phyloP scores from a whole-genome alignment of 805 yeast genomes.

The Candida tibetensis region DNA sequence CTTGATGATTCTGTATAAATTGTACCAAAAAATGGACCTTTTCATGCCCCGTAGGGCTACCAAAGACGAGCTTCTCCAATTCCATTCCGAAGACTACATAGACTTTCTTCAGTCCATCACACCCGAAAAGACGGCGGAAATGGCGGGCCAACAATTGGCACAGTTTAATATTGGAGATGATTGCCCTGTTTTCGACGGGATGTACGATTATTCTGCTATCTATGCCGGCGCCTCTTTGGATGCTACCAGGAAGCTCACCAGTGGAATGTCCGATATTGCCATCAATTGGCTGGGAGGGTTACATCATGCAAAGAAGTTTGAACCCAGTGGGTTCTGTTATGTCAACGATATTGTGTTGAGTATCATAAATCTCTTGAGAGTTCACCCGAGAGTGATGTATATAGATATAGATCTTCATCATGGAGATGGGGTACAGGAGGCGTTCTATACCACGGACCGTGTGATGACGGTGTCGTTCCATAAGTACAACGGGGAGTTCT shows the following conservation, averaged over 20 bases:
- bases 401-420: conserved; percentile 95
- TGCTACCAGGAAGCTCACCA: conserved; percentile 81
- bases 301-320: conserved; percentile 93
- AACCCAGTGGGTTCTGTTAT: conserved; percentile 94
- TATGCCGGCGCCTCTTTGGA: conserved; percentile 94
- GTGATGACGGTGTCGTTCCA: conserved; percentile 97
- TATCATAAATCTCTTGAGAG: conserved; percentile 76
- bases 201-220: conserved; percentile 83
- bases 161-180: conserved; percentile 89
- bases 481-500: conserved; percentile 89
- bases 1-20: conserved; percentile 75
- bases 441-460: conserved; percentile 89
- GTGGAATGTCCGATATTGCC: conserved; percentile 89
- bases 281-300: conserved; percentile 96
- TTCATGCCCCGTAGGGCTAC: conserved; percentile 84
- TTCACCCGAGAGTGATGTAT: conserved; percentile 89
- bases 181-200: conserved; percentile 92
- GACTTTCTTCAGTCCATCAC: conserved; percentile 73
- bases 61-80: conserved; percentile 69
- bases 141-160: conserved; percentile 55
- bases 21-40: conserved; percentile 87
- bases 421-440: conserved; percentile 98
- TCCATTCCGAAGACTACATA: conserved; percentile 86
- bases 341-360: conserved; percentile 92
- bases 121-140: conserved; percentile 66